Evolutionary conservation across 208 protist species (phyloP).

Genomic region (Ichthyophonus hoferi): DNA sequence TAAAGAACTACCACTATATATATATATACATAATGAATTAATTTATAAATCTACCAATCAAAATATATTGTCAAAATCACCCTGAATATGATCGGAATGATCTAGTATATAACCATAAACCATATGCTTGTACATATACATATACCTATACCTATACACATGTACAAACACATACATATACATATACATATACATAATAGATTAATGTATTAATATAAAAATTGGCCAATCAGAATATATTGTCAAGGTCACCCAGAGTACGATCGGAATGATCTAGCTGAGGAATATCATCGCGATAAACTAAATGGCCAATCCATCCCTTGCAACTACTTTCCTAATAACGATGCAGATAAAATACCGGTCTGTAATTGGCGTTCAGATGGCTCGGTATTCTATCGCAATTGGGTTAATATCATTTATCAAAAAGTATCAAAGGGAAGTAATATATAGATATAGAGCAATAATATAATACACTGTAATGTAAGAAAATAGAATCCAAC

Average conservation of each 20-base stretch:
- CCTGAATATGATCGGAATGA: not conserved
- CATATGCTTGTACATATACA: too few relatives aligned
- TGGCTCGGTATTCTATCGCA: not conserved
- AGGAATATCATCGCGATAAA: not conserved
- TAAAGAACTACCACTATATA: too few relatives aligned
- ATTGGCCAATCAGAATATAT: not conserved
- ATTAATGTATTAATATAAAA: too few relatives aligned
- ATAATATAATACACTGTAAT: too few relatives aligned
- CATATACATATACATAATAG: too few relatives aligned
- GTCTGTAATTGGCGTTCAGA: not conserved
- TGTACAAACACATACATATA: too few relatives aligned
- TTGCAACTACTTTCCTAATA: not conserved
- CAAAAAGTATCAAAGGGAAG: not conserved
- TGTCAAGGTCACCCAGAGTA: not conserved
- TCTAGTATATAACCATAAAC: too few relatives aligned
- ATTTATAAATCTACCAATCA: too few relatives aligned
- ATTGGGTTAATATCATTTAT: not conserved
- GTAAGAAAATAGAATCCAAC: too few relatives aligned
- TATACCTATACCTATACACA: too few relatives aligned
- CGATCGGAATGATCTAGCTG: not conserved
- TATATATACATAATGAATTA: too few relatives aligned
- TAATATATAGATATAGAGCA: too few relatives aligned
- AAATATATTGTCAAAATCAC: not conserved
- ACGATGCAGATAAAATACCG: not conserved
- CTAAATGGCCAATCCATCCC: not conserved